A percentile compares a stretch with the other conserved stretches of the same genome.
Conservation (phyloP, 2,329 filamentous ascomycete genomes). For the Aspergillus thermomutatus region DNA sequence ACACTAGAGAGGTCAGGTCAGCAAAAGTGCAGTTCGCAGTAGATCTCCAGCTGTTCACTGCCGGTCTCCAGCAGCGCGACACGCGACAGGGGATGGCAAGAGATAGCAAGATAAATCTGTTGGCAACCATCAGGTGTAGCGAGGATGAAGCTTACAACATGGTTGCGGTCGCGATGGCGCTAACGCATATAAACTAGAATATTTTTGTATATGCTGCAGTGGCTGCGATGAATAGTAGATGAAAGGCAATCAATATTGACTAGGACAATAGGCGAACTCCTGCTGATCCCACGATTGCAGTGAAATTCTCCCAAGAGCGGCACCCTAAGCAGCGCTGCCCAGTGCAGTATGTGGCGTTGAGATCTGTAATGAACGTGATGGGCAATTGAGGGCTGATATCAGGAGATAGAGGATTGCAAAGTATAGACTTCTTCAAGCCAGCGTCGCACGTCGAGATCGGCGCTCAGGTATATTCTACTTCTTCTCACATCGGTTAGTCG, state of each 20-base stretch:
- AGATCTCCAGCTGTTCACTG: slow-evolving; percentile 2
- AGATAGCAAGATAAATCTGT: slow-evolving; percentile 1
- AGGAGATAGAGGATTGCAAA: not conserved
- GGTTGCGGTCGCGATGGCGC: slow-evolving; percentile 8
- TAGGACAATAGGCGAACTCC: not conserved
- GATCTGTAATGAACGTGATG: not conserved
- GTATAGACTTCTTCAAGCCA: not conserved
- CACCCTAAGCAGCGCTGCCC: slow-evolving; percentile 13
- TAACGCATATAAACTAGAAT: slow-evolving; percentile 1
- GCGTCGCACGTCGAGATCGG: not conserved
- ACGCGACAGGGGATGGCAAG: slow-evolving; percentile 1
- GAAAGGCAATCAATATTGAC: not conserved
- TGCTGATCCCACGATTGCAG: slow-evolving; percentile 10
- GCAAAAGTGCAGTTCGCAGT: slow-evolving; percentile 8
- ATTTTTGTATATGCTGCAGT: not conserved
- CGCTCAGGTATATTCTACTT: not conserved
- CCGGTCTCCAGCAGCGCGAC: not conserved
- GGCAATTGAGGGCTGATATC: not conserved
- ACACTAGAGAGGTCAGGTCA: slow-evolving; percentile 55
- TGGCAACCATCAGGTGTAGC: not conserved
- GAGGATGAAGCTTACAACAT: slow-evolving; percentile 22
- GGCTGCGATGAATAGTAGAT: not conserved
- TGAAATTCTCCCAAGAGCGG: slow-evolving; percentile 6
- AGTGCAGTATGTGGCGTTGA: not conserved
- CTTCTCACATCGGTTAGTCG: not conserved